These are phyloP conservation scores for Botrytis deweyae DNA, from an alignment of 2,329 filamentous ascomycete species.

Conservation along the genomic window DNA sequence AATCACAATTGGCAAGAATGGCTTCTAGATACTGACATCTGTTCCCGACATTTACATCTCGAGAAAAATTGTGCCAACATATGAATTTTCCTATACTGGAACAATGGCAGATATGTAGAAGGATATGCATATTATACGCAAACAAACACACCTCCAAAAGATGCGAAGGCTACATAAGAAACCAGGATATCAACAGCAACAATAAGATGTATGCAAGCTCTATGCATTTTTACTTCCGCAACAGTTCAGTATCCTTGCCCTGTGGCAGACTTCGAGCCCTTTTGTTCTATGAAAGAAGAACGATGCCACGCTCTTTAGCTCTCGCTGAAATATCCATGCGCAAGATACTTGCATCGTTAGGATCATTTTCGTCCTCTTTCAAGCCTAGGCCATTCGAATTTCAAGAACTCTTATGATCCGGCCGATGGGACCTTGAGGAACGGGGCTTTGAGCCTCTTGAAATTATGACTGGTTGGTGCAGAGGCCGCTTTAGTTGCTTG, in stretches of 20 bases:
- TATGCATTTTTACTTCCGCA: background rate
- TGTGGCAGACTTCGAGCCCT: background rate
- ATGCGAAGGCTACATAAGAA: background rate
- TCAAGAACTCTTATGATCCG: constrained; percentile 30
- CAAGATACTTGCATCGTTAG: background rate
- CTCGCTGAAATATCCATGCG: constrained; percentile 4
- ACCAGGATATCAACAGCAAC: background rate
- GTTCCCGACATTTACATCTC: background rate
- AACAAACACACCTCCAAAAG: background rate
- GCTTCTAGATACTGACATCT: background rate
- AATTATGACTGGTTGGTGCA: constrained; percentile 56
- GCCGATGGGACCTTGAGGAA: constrained; percentile 25
- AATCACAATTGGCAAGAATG: background rate
- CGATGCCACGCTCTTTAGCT: constrained; percentile 1
- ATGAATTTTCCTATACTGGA: background rate
- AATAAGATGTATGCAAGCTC: background rate
- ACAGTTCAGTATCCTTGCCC: background rate
- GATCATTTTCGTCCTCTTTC: constrained; percentile 28
- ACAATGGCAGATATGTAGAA: background rate
- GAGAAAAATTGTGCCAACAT: background rate
- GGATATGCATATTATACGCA: background rate
- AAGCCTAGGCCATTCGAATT: constrained; percentile 29
- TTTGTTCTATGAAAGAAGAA: background rate
- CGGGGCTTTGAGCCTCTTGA: constrained; percentile 42
- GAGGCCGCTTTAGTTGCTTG: constrained; percentile 54